Conservation (phyloP, 495 filamentous ascomycete genomes). For the Penicillium paradoxum region DNA sequence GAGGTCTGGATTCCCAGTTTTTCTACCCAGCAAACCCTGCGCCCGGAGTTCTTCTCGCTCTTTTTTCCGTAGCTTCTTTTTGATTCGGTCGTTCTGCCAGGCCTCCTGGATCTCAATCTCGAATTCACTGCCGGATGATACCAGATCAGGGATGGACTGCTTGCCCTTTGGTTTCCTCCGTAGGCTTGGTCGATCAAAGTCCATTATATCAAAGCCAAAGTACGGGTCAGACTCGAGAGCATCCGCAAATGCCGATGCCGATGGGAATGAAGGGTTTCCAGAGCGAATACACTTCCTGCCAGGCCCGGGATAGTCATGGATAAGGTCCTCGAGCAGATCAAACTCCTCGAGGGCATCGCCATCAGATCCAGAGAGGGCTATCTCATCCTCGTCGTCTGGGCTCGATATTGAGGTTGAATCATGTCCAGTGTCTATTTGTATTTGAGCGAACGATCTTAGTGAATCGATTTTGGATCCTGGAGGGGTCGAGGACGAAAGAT, state of each 20-base stretch:
- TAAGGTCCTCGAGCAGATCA: slow-evolving; percentile 18
- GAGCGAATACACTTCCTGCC: slow-evolving; percentile 7
- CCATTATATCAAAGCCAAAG: slow-evolving; percentile 77
- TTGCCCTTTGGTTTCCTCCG: slow-evolving; percentile 54
- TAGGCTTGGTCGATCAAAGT: slow-evolving; percentile 62
- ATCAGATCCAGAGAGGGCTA: slow-evolving; percentile 4
- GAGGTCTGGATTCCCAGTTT: slow-evolving; percentile 57
- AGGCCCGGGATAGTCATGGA: slow-evolving; percentile 5
- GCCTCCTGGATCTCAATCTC: slow-evolving; percentile 52
- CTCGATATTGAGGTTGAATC: neutral
- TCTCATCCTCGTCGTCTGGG: slow-evolving; percentile 27
- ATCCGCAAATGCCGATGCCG: slow-evolving; percentile 61
- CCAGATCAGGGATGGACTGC: slow-evolving; percentile 39
- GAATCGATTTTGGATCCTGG: neutral
- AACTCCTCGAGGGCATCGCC: slow-evolving; percentile 14
- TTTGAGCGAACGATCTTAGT: slow-evolving; percentile 10
- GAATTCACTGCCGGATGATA: slow-evolving; percentile 72
- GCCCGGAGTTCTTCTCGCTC: slow-evolving; percentile 73
- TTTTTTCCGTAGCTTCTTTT: slow-evolving; percentile 75
- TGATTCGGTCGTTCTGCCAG: slow-evolving; percentile 73
- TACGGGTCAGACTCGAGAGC: slow-evolving; percentile 57
- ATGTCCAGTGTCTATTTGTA: slow-evolving; percentile 13
- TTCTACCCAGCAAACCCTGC: slow-evolving; percentile 71
- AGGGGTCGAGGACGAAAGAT: neutral
- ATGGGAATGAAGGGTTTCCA: slow-evolving; percentile 45